Evolutionary conservation across 495 filamentous ascomycete species (phyloP).

Genomic region (Tetracladium setigerum): DNA sequence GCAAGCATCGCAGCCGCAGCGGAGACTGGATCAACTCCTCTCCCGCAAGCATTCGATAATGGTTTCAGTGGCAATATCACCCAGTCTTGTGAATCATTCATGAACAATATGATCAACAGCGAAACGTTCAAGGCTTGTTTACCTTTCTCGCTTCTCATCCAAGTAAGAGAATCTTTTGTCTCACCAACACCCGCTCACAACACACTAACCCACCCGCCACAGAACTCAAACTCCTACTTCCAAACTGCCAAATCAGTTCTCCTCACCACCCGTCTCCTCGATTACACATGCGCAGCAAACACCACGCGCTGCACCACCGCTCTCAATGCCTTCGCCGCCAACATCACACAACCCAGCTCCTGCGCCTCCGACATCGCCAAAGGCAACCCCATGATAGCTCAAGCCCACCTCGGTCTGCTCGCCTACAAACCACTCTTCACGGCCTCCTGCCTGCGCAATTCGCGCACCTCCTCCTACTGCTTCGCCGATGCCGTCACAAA

Average conservation of each 20-base stretch:
- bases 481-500: conserved; percentile 85
- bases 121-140: conserved; percentile 59
- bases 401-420: conserved; percentile 65
- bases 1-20: conserved; percentile 13
- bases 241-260: conserved; percentile 55
- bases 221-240: conserved; percentile 73
- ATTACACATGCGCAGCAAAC: conserved; percentile 61
- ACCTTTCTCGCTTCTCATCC: conserved; percentile 66
- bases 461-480: conserved; percentile 49
- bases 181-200: not conserved
- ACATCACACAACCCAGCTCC: conserved; percentile 47
- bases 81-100: conserved; percentile 55
- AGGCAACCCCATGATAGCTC: conserved; percentile 60
- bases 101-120: conserved; percentile 56
- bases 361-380: conserved; percentile 64
- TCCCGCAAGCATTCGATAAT: conserved; percentile 69
- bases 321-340: conserved; percentile 50
- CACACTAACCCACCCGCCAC: not conserved
- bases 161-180: conserved; percentile 32
- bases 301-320: conserved; percentile 48
- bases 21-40: conserved; percentile 26
- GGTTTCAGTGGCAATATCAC: conserved; percentile 64
- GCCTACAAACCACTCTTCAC: conserved; percentile 68
- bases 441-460: conserved; percentile 66
- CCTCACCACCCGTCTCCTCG: conserved; percentile 59